A percentile compares a stretch with the other conserved stretches of the same genome.
Conservation (phyloP, 2,329 filamentous ascomycete species). For the Cladosporium sp. region DNA sequence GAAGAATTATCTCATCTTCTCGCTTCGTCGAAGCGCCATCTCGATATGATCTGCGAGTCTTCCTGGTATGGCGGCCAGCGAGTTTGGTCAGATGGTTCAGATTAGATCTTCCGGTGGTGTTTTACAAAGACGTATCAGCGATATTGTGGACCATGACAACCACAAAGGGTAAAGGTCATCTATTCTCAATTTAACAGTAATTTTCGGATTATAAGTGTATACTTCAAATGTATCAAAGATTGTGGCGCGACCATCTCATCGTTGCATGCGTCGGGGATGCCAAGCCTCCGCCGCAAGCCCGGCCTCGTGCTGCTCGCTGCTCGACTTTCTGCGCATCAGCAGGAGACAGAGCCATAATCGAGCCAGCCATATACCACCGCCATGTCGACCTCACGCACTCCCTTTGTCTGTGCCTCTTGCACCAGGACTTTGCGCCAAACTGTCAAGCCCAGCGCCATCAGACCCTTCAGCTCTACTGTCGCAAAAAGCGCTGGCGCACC, state of each 20-base stretch:
- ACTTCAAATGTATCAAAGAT: not conserved
- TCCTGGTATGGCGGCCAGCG: too few relatives aligned
- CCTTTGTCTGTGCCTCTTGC: constrained; percentile 30
- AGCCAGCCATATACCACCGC: not conserved
- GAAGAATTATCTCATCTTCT: not conserved
- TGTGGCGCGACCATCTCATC: not conserved
- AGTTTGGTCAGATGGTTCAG: too few relatives aligned
- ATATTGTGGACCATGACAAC: too few relatives aligned
- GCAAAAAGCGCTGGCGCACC: constrained; percentile 14
- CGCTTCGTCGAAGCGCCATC: not conserved
- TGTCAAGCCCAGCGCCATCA: constrained; percentile 19
- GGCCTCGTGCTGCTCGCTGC: constrained; percentile 12
- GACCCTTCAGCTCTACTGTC: constrained; percentile 26
- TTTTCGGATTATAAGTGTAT: too few relatives aligned
- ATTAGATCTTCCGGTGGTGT: too few relatives aligned
- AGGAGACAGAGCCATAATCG: not conserved
- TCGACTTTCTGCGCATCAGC: constrained; percentile 7
- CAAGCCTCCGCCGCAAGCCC: constrained; percentile 6
- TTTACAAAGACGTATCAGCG: too few relatives aligned
- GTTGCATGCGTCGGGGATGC: not conserved
- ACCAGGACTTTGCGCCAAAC: constrained; percentile 21
- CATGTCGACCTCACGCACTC: constrained; percentile 21
- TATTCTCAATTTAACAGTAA: too few relatives aligned
- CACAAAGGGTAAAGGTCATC: too few relatives aligned
- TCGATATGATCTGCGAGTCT: too few relatives aligned